Evolutionary conservation across 768 basidiomycete genomes (phyloP), one percentile per base, ranked within the genome.

Genomic region (Lactarius trivialis): DNA sequence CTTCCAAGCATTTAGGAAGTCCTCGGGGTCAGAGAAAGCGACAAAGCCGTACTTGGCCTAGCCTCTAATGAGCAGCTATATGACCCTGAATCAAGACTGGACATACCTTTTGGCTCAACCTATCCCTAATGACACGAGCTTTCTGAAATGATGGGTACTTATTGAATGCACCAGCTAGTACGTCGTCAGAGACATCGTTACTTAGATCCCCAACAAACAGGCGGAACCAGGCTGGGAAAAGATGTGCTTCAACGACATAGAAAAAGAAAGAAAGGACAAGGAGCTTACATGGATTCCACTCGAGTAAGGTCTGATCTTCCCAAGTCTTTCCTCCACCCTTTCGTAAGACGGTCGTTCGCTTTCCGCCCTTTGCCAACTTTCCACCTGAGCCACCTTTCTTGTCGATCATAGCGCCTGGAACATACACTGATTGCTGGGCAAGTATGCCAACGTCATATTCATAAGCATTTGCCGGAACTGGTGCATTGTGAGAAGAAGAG

Each of bases 11-110:
- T 86, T 95, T 60, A 99, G 73, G 74, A 98, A 98, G 73, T 99
- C 97, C 75, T 99, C 97, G 0, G 97, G 97, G 71, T 98, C 97
- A 49, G 91, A 92, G 75, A 98, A 99, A 1, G 93, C 93, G 30
- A 98, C 93, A 71, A 99, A 99, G 4, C 95, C 97, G 71, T 87
- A 99, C 73, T 92, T 97, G 0, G 96, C 95, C 93, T 96, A 60
- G 2, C 67, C 50, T 28, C 48, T 34, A 33, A 26, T 67, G 28
- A 67, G 36, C 65, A 56, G 4, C 56, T 36, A 66, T 64, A 43
- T 15, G 21, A 65, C 6, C 24, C 41, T 43, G 9, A 33, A 14
- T 15, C 34, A 33, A n/a, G 21, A 0, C 12, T n/a, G 39, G 14
- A 39, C 77, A 63, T 17, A 91, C 93, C 83, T 99, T 99, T 70